Evolutionary conservation across 1,284 basidiomycete genomes (phyloP).

Genomic region (Amylostereum areolatum): DNA sequence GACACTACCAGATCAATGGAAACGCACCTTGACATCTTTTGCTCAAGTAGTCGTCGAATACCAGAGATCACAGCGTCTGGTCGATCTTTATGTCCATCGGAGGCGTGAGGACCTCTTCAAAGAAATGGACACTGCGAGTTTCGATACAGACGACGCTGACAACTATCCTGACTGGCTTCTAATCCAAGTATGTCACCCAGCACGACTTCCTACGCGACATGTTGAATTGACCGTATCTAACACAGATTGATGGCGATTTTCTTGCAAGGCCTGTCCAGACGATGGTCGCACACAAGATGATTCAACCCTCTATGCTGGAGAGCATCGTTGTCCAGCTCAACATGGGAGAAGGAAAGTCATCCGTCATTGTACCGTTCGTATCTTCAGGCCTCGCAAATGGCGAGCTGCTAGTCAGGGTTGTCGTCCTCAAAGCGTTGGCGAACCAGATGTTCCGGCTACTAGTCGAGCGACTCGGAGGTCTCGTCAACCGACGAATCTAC

Average conservation of each 20-base stretch:
- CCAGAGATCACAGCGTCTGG: conserved; percentile 29
- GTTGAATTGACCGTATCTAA: too few relatives aligned
- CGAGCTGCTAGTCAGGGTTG: conserved; percentile 35
- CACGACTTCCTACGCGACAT: too few relatives aligned
- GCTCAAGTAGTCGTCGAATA: conserved; percentile 22
- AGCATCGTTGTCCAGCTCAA: conserved; percentile 46
- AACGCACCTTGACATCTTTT: conserved; percentile 17
- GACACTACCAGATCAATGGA: conserved; percentile 20
- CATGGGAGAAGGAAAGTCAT: conserved; percentile 57
- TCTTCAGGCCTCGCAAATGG: conserved; percentile 35
- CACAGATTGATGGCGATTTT: conserved; percentile 40
- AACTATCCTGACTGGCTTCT: conserved; percentile 37
- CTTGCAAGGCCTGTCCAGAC: conserved; percentile 34
- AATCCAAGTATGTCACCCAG: conserved; percentile 27
- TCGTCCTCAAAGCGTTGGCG: conserved; percentile 38
- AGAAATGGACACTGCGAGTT: conserved; percentile 26
- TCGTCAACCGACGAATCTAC: conserved; percentile 40
- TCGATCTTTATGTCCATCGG: conserved; percentile 11
- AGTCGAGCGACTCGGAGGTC: conserved; percentile 34
- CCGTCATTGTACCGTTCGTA: conserved; percentile 44
- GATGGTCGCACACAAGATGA: conserved; percentile 40
- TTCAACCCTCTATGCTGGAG: conserved; percentile 25
- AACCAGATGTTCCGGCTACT: conserved; percentile 45
- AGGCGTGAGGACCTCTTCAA: conserved; percentile 25
- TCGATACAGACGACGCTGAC: conserved; percentile 10